phyloP scores from a whole-genome alignment of 2,329 filamentous ascomycete genomes.

The Ceratocystiopsis minuta region DNA sequence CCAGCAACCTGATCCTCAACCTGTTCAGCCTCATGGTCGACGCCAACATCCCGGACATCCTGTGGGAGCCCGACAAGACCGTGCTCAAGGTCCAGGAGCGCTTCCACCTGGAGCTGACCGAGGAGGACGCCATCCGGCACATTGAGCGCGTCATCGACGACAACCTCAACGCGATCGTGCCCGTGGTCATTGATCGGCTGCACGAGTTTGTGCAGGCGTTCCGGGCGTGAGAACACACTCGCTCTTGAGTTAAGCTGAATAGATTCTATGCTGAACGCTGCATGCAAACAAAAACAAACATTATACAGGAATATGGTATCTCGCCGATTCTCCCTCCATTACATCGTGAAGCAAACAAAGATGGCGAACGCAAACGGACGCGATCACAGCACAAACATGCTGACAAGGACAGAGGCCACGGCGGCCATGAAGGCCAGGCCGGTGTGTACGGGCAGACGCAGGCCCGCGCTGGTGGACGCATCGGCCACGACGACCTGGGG shows the following conservation, averaged over 20 bases:
- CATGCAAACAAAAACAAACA: too few relatives aligned
- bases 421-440: slow-evolving; percentile 1
- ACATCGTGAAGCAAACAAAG: slow-evolving; percentile 2
- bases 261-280: too few relatives aligned
- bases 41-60: slow-evolving; percentile 90
- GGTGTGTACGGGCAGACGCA: not conserved
- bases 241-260: too few relatives aligned
- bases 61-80: slow-evolving; percentile 79
- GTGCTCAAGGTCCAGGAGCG: slow-evolving; percentile 89
- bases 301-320: too few relatives aligned
- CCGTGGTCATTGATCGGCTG: slow-evolving; percentile 84
- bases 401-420: not conserved
- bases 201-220: slow-evolving; percentile 90
- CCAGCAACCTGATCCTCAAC: slow-evolving; percentile 79
- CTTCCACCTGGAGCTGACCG: slow-evolving; percentile 77
- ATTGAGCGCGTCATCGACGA: slow-evolving; percentile 85
- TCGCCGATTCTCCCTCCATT: not conserved
- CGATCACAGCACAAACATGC: not conserved
- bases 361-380: not conserved
- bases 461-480: slow-evolving; percentile 1
- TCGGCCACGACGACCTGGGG: slow-evolving; percentile 1
- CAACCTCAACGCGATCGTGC: slow-evolving; percentile 74
- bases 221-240: slow-evolving; percentile 50
- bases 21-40: slow-evolving; percentile 94
- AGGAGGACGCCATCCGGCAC: slow-evolving; percentile 79